Conservation (phyloP, 2,329 filamentous ascomycete genomes). For the Graphium sp. region DNA sequence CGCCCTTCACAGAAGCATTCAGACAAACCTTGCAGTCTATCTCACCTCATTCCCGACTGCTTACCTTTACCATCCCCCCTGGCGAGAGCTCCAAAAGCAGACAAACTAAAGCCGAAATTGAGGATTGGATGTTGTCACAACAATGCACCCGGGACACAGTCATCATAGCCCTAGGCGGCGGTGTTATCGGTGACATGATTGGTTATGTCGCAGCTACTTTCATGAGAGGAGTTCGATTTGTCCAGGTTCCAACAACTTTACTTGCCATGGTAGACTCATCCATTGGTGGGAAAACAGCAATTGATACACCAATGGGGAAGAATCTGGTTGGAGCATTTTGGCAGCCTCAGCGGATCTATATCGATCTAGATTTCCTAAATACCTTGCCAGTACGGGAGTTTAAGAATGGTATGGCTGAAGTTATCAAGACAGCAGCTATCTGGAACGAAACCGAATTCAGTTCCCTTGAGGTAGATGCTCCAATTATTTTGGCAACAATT, state of each 20-base stretch:
- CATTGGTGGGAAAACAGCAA: conserved; percentile 95
- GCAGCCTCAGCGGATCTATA: conserved; percentile 88
- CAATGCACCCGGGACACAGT: conserved; percentile 92
- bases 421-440: conserved; percentile 94
- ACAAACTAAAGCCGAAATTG: conserved; percentile 85
- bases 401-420: conserved; percentile 97
- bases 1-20: conserved; percentile 43
- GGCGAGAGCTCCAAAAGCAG: conserved; percentile 89
- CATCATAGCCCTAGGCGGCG: conserved; percentile 84
- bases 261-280: conserved; percentile 97
- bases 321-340: conserved; percentile 93
- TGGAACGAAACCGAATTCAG: conserved; percentile 83
- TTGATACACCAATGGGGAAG: conserved; percentile 90
- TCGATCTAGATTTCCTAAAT: conserved; percentile 82
- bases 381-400: conserved; percentile 83
- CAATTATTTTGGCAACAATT: conserved; percentile 57
- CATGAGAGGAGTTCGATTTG: conserved; percentile 92
- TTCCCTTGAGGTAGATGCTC: conserved; percentile 65
- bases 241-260: conserved; percentile 89
- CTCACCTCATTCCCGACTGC: conserved; percentile 61
- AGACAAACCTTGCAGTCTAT: too few relatives aligned
- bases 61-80: conserved; percentile 75
- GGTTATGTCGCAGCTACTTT: conserved; percentile 96
- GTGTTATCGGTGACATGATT: conserved; percentile 95
- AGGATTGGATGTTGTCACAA: conserved; percentile 90